Evolutionary conservation across 768 basidiomycete genomes (phyloP), one percentile per base, ranked within the genome.

Genomic region (Nidularia sp.): DNA sequence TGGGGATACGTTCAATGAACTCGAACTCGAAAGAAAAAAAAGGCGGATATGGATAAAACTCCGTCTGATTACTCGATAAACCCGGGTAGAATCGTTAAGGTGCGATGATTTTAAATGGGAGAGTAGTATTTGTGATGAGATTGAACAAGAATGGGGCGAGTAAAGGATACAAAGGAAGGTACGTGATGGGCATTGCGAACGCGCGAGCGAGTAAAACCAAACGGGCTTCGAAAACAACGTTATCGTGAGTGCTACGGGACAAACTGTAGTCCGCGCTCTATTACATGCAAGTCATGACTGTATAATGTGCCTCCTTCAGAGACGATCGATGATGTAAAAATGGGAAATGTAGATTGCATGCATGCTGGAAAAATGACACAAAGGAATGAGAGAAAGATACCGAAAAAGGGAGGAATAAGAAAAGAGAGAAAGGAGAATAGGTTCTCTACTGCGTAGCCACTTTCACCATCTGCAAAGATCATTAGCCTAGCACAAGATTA

Each of bases 301-400:
- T 70, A 66, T 71, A 72, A 71, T 70, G 74, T 81, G 80, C 83
- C 83, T 85, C 84, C 84, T 85, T 85, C 77, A 85, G 84, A 85
- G 77, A 79, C 80, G 78, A 66, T 66, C 72, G 57, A 60, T 61
- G 57, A 66, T 66, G 62, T 66, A 57, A 61, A 58, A 66, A 59
- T 57, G 61, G 65, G 61, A 53, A 65, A 60, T 70, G 66, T 74
- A 77, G 73, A 77, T 78, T 73, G 75, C 74, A 78, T 79, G 80
- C 76, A 74, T 62, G 64, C 57, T 64, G 53, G 53, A 67, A 62
- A 66, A 64, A 59, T 57, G 55, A 57, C 60, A 51, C 53, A 51
- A 57, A 35, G 54, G 55, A 51, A 52, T 54, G 54, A 31, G 41
- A 58, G 33, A 54, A 48, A 48, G 45, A 58, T 47, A 48, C 54